A percentile compares a stretch with the other conserved stretches of the same genome.
phyloP scores from a whole-genome alignment of 495 filamentous ascomycete genomes.

The Chaetomidium leptoderma region DNA sequence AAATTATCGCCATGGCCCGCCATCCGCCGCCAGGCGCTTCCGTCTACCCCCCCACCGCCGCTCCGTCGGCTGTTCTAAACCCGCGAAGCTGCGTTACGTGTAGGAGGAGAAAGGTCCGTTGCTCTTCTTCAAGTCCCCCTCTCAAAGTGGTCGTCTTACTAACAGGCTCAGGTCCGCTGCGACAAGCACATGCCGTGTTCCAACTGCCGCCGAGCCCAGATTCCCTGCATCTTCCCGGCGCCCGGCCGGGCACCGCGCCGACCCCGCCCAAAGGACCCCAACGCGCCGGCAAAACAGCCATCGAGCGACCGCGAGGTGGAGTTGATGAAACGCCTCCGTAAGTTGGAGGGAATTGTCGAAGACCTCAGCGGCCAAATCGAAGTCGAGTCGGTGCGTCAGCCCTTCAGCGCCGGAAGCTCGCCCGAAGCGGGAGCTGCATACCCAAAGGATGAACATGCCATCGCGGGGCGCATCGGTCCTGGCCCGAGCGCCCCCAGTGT shows the following conservation, averaged over 20 bases:
- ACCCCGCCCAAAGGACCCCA: constrained; percentile 57
- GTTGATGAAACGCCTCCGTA: constrained; percentile 68
- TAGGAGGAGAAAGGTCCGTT: constrained; percentile 68
- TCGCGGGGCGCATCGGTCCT: constrained; percentile 19
- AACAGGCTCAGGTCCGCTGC: constrained; percentile 50
- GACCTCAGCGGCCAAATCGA: constrained; percentile 56
- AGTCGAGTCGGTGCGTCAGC: constrained; percentile 40
- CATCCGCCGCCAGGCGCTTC: constrained; percentile 63
- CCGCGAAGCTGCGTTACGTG: constrained; percentile 81
- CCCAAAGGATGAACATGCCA: constrained; percentile 17
- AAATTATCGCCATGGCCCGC: constrained; percentile 56
- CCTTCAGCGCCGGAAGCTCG: constrained; percentile 36
- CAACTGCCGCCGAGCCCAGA: constrained; percentile 74
- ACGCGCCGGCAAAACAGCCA: constrained; percentile 44
- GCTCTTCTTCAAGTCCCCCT: not conserved
- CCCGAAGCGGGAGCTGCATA: constrained; percentile 30
- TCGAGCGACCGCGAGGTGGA: constrained; percentile 64
- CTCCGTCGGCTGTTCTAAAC: constrained; percentile 45
- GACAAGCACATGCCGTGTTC: constrained; percentile 81
- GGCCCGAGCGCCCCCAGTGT: constrained; percentile 10
- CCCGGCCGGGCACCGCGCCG: constrained; percentile 75
- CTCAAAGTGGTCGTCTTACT: not conserved
- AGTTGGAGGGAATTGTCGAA: constrained; percentile 74
- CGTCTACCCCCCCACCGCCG: constrained; percentile 42
- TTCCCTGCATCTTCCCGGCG: constrained; percentile 78